phyloP scores from a whole-genome alignment of 495 filamentous ascomycete genomes.

The Aspergillus affinis region DNA sequence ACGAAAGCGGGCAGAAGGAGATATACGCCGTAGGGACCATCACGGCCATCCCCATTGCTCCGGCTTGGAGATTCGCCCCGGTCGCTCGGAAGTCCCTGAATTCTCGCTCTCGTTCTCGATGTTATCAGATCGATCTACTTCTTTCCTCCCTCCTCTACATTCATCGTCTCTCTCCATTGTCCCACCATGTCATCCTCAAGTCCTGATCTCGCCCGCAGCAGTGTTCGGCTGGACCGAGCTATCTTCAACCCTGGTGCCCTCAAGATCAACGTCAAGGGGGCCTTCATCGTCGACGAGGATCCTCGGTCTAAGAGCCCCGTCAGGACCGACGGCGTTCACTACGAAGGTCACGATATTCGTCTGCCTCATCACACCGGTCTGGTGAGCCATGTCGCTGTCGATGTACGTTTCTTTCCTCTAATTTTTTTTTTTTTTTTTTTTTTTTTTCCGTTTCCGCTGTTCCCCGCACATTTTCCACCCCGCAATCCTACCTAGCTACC shows the following conservation, averaged over 20 bases:
- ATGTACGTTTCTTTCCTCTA: slow-evolving; percentile 59
- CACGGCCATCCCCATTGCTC: slow-evolving; percentile 31
- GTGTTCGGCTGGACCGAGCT: slow-evolving; percentile 57
- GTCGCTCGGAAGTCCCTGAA: neutral
- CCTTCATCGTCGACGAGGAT: slow-evolving; percentile 90
- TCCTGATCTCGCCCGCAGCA: slow-evolving; percentile 24
- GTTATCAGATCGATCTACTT: neutral
- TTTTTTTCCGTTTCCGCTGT: slow-evolving; percentile 20
- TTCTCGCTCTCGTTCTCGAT: neutral
- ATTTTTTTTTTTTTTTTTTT: slow-evolving; percentile 18
- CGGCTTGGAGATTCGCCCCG: slow-evolving; percentile 11
- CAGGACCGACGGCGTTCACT: slow-evolving; percentile 59
- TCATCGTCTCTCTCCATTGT: slow-evolving; percentile 1
- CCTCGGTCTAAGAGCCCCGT: slow-evolving; percentile 49
- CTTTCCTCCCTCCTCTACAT: slow-evolving; percentile 2
- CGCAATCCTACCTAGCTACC: slow-evolving; percentile 26
- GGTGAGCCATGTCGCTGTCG: slow-evolving; percentile 93
- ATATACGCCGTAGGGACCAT: slow-evolving; percentile 52
- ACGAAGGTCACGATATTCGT: slow-evolving; percentile 90
- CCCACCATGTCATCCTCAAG: slow-evolving; percentile 22
- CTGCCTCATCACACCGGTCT: slow-evolving; percentile 89
- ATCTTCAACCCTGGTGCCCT: slow-evolving; percentile 82
- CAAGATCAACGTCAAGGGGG: slow-evolving; percentile 91
- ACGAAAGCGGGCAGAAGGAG: slow-evolving; percentile 42
- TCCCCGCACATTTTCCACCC: slow-evolving; percentile 36